Evolutionary conservation across 1,139 yeast species (phyloP).

Genomic region (Taphrina pruni): DNA sequence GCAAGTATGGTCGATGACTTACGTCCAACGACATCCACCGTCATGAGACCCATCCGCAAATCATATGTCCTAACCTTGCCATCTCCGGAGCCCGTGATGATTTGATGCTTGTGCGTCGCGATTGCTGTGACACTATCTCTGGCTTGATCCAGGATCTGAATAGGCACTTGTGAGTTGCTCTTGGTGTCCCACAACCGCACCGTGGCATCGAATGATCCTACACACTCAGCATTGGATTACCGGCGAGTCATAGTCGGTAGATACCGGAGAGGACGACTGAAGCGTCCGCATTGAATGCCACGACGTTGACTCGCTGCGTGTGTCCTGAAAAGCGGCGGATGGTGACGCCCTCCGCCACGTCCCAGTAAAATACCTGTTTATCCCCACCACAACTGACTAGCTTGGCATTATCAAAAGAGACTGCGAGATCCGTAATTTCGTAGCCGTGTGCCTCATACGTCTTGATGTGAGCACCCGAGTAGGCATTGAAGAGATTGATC

Average conservation of each 20-base stretch:
- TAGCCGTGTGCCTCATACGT: slow-evolving; percentile 49
- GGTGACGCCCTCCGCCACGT: slow-evolving; percentile 49
- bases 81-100: slow-evolving; percentile 53
- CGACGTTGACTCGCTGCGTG: slow-evolving; percentile 50
- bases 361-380: slow-evolving; percentile 52
- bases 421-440: slow-evolving; percentile 51
- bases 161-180: slow-evolving; percentile 48
- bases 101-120: slow-evolving; percentile 46
- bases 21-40: slow-evolving; percentile 49
- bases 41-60: slow-evolving; percentile 50
- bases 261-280: slow-evolving; percentile 49
- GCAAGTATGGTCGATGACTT: slow-evolving; percentile 23
- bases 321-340: slow-evolving; percentile 51
- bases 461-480: slow-evolving; percentile 45
- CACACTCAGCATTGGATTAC: background rate
- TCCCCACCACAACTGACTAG: slow-evolving; percentile 55
- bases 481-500: slow-evolving; percentile 51
- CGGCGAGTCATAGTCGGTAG: background rate
- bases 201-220: slow-evolving; percentile 49
- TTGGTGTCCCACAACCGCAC: slow-evolving; percentile 54
- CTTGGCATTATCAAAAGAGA: slow-evolving; percentile 49
- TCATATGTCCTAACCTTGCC: slow-evolving; percentile 52
- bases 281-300: slow-evolving; percentile 49
- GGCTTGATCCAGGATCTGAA: slow-evolving; percentile 52
- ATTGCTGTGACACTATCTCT: slow-evolving; percentile 52